Conservation (phyloP, 176 grass and related monocot genomes). For the Microstegium vimineum region DNA sequence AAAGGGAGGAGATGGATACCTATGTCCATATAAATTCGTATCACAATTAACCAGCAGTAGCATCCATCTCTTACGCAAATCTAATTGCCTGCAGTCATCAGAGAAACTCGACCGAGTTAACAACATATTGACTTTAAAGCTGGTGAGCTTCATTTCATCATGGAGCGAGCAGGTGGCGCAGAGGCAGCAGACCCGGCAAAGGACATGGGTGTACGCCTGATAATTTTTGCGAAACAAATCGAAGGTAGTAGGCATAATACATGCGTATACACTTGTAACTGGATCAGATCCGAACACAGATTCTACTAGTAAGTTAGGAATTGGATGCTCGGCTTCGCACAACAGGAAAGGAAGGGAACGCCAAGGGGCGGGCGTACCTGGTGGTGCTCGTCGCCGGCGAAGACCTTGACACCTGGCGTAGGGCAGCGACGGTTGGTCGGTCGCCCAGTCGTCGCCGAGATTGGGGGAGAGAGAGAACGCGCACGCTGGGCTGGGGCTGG, state of each 20-base stretch:
- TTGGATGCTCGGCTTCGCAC: neutral
- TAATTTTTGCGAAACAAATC: neutral
- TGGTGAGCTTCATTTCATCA: neutral
- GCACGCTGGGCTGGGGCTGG: neutral
- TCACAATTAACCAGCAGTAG: constrained; percentile 44
- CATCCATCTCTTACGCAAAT: constrained; percentile 33
- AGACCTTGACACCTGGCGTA: neutral
- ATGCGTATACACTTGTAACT: neutral
- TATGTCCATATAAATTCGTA: constrained; percentile 50
- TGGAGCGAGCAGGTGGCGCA: neutral
- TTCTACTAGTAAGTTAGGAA: neutral
- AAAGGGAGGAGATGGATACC: neutral
- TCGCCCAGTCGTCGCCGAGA: neutral
- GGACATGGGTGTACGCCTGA: neutral
- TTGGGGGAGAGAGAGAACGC: neutral
- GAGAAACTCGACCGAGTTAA: neutral
- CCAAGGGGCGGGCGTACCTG: neutral
- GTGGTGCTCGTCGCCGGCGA: neutral
- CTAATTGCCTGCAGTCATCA: constrained; percentile 30
- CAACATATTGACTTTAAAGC: neutral
- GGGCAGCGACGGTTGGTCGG: neutral
- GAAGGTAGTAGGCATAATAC: neutral
- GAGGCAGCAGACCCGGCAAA: neutral
- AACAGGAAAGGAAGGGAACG: neutral
- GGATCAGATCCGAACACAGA: neutral